Evolutionary conservation across 2,329 filamentous ascomycete species (phyloP), one percentile per base, ranked within the genome.

Genomic region (Cordyceps tenuipes): DNA sequence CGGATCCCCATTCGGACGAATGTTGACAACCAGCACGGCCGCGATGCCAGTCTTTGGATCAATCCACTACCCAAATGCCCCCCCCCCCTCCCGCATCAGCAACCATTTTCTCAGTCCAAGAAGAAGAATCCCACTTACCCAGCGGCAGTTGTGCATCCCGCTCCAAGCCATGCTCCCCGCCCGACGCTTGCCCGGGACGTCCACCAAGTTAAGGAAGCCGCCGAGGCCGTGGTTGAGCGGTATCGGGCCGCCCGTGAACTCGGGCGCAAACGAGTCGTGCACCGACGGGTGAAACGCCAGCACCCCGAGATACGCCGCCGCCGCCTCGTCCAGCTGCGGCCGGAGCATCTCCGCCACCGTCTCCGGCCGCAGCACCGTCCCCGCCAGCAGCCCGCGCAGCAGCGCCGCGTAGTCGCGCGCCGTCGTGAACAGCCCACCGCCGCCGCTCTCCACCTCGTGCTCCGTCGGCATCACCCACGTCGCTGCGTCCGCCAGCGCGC

Each of bases 91-190:
- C n/a, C 1, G 12, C 29, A 6, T 52, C 26, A 51, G 46, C n/a
- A 29, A 57, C n/a, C n/a, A n/a, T 12, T 19, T 12, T 19, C 21
- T 15, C 3, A 12, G n/a, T 41, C 2, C 23, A 23, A 23, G 44
- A 49, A 52, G 15, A 15, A 51, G 4, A 5, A 5, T 29, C 29
- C 29, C 29, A 29, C 73, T 69, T 63, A 76, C 75, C 76, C 77
- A 79, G 60, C 71, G 72, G n/a, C 71, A 68, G 62, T 77, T 78
- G 36, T 66, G 66, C 63, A 74, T 71, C 26, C 77, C 77, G n/a
- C 68, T 68, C 76, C 77, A 79, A 66, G 71, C 74, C 62, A 79
- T 62, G 50, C 75, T 77, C 1, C 76, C 75, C 63, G 71, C 73
- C 48, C 65, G 69, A 44, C 77, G 68, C 69, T 75, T 76, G 1